Evolutionary conservation across 139 green algal genomes (phyloP).

Genomic region (Ulvella scutata): DNA sequence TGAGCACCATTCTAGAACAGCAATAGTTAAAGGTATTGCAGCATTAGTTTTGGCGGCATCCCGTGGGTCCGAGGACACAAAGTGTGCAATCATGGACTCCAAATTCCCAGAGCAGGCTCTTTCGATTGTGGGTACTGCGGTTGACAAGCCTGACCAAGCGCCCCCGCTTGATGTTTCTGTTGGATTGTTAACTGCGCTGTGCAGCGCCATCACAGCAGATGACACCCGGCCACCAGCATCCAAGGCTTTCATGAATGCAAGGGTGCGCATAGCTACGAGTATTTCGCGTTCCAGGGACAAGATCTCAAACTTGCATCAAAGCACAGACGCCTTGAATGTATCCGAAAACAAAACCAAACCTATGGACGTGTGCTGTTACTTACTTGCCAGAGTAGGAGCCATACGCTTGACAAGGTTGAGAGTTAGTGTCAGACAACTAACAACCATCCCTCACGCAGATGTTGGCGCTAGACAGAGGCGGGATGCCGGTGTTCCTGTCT

Average conservation of each 20-base stretch:
- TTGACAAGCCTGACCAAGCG: not conserved
- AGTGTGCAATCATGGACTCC: not conserved
- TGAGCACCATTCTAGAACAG: too few relatives aligned
- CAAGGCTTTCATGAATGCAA: constrained; percentile 27
- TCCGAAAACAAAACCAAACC: too few relatives aligned
- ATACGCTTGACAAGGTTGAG: too few relatives aligned
- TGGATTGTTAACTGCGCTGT: constrained; percentile 10
- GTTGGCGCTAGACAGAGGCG: constrained; percentile 15
- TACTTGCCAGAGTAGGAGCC: too few relatives aligned
- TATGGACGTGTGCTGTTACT: too few relatives aligned
- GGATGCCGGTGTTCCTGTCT: constrained; percentile 12
- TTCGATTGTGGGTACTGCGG: not conserved
- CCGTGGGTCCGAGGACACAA: not conserved
- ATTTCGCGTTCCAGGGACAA: too few relatives aligned
- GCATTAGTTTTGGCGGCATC: not conserved
- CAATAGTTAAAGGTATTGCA: too few relatives aligned
- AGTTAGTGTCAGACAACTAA: too few relatives aligned
- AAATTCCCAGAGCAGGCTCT: not conserved
- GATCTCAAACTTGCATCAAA: too few relatives aligned
- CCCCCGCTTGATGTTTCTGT: not conserved
- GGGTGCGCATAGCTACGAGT: too few relatives aligned
- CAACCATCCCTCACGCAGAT: too few relatives aligned
- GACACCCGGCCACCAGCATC: constrained; percentile 35
- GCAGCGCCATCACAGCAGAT: constrained; percentile 34
- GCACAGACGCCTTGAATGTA: too few relatives aligned